Evolutionary conservation across 2,329 filamentous ascomycete genomes (phyloP), one percentile per base, ranked within the genome.

Genomic region (Alternaria sp.): DNA sequence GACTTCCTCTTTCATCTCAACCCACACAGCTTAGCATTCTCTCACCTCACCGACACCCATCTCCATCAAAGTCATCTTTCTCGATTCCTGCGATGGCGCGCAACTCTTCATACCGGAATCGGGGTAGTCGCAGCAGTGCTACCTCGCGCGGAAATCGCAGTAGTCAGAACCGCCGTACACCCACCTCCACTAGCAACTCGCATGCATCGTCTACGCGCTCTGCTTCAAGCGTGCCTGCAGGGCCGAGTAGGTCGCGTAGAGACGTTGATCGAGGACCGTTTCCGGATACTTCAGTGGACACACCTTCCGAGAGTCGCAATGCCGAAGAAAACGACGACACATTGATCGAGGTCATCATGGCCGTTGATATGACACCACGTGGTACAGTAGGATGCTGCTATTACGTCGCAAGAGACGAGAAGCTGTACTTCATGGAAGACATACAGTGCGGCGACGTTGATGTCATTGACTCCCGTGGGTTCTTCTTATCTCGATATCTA

Each of bases 361-460:
- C 93, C 1, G 83, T 97, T 23, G 89, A 96, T 62, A 84, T 95
- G 76, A 88, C 86, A 65, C 86, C 89, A n/a, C 86, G 87, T 28
- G 89, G 87, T 1, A 89, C 86, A 0, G 84, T 97, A 17, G 95
- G 95, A 1, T 97, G 93, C 77, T 90, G 92, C 49, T 97, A 95
- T 75, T 97, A 95, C 75, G 83, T 90, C 50, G 89, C 90, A 6
- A 81, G 85, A 25, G 88, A 93, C 43, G 89, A 92, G 72, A 88
- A 85, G 36, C 79, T 97, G 4, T 90, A 87, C 62, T 84, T 97
- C 46, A 89, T 96, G 75, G 89, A 95, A 74, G 94, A 97, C 69
- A 85, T 92, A 10, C 84, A 87, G 15, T 84, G 88, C 68, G 90
- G 89, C 5, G 89, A 88, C n/a, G 77, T 88, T n/a, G 89, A 92